Conservation (phyloP, 352 stramenopile genomes). For the Phytophthora niederhauseri region DNA sequence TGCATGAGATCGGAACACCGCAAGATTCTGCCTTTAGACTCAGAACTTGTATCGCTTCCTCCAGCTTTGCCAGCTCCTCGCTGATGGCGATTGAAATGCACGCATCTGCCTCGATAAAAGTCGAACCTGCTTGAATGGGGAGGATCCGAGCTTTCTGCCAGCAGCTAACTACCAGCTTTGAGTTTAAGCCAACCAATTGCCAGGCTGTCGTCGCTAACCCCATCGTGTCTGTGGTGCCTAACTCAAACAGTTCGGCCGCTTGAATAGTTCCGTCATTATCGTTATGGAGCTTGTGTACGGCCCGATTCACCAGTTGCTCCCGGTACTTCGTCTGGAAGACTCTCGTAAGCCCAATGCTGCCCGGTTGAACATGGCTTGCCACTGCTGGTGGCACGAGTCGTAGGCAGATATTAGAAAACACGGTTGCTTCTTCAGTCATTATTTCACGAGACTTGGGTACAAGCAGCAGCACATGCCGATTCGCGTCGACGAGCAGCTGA, state of each 20-base stretch:
- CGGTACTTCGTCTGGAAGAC: slow-evolving; percentile 27
- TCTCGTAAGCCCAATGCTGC: slow-evolving; percentile 15
- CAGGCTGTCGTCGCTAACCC: slow-evolving; percentile 20
- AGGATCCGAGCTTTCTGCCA: slow-evolving; percentile 27
- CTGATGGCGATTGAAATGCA: slow-evolving; percentile 2
- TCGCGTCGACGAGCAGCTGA: slow-evolving; percentile 7
- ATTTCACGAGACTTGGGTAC: slow-evolving; percentile 14
- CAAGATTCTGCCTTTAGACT: background rate
- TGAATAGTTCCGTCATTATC: background rate
- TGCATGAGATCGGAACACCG: background rate
- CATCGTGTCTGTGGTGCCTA: slow-evolving; percentile 17
- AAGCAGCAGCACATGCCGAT: slow-evolving; percentile 24
- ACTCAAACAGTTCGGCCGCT: slow-evolving; percentile 1
- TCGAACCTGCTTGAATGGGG: background rate
- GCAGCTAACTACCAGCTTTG: slow-evolving; percentile 15
- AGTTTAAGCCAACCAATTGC: slow-evolving; percentile 9
- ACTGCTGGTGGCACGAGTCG: slow-evolving; percentile 14
- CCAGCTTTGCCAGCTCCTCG: slow-evolving; percentile 1
- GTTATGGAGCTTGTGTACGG: slow-evolving; percentile 8
- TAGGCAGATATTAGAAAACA: slow-evolving; percentile 23
- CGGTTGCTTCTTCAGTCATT: background rate
- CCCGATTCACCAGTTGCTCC: slow-evolving; percentile 16
- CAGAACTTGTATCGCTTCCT: slow-evolving; percentile 14
- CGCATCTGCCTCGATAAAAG: background rate
- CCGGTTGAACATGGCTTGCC: slow-evolving; percentile 13